Evolutionary conservation across 1,284 basidiomycete genomes (phyloP), one percentile per base, ranked within the genome.

Genomic region (Mycosarcoma mackinlayi): DNA sequence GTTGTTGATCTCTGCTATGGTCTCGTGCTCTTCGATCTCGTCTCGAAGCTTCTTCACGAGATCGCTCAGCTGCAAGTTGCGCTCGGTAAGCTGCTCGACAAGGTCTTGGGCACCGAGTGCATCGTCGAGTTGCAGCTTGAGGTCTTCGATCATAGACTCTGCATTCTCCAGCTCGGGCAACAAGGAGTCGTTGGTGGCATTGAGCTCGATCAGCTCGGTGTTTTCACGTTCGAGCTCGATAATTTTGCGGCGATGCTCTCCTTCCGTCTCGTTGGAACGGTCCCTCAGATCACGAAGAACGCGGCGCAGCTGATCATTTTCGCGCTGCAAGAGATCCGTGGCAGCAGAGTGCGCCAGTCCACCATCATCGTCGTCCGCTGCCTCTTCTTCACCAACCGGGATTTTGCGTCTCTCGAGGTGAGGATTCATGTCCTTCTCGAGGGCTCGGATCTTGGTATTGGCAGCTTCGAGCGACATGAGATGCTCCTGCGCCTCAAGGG

Each of bases 91-190:
- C 78, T 94, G 90, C 40, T 97, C 93, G 6, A 98, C 88, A 87
- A 99, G 90, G 68, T 98, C 96, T 83, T 98, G 94, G 0, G 94
- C 93, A 18, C 92, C 92, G 3, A 96, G 86, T 0, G 96, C 93
- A 81, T 95, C 93, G 79, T 99, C 96, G 10, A 98, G 88, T 82
- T 98, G 95, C 16, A 89, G 80, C 83, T 98, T 98, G 60, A 98
- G 89, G 58, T 97, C 93, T 72, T 96, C 93, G 25, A 98, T 89
- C 74, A 96, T 92, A 1, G 87, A 87, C 78, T 6, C 63, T 19
- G 60, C 55, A 68, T 58, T 48, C 33, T 69, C 58, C 10, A 64
- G 67, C 35, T 62, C 72, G n/a, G 62, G 59, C 13, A 75, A 54
- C 23, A 66, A 51, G 41, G 62, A 66, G 38, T 75, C 63, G 21